Percentiles rank a stretch among this genome's conserved stretches.
Evolutionary conservation across 305 asterid species (phyloP).

Genomic region (Ilex paraguariensis): DNA sequence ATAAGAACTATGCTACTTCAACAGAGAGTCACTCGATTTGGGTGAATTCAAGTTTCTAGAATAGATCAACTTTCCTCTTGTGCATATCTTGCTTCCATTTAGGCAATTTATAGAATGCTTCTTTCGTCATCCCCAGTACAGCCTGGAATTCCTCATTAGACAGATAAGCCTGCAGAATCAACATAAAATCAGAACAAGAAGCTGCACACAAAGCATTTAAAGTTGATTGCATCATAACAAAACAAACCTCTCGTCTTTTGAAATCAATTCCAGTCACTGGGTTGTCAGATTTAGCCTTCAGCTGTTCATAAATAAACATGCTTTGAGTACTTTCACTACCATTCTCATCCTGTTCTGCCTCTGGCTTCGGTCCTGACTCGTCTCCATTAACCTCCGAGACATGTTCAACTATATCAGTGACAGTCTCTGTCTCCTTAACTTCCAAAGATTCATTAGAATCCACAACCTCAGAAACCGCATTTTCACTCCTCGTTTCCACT

Average conservation of each 20-base stretch:
- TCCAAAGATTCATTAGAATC: conserved; percentile 36
- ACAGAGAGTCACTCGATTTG: conserved; percentile 17
- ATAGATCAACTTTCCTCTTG: conserved; percentile 86
- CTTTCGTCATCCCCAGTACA: conserved; percentile 62
- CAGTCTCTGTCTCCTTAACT: conserved; percentile 31
- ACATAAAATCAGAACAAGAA: neutral
- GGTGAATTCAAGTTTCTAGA: conserved; percentile 32
- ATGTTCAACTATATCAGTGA: conserved; percentile 39
- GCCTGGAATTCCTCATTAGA: conserved; percentile 73
- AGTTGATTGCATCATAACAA: too few species aligned
- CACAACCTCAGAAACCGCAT: conserved; percentile 23
- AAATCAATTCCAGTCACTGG: conserved; percentile 93
- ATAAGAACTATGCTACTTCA: conserved; percentile 43
- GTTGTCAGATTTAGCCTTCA: conserved; percentile 83
- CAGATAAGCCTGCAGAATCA: conserved; percentile 75
- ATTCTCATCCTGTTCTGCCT: conserved; percentile 51
- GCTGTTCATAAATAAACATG: conserved; percentile 63
- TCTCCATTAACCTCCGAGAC: conserved; percentile 51
- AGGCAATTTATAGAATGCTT: conserved; percentile 73
- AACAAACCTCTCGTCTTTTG: conserved; percentile 80
- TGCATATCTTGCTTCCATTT: conserved; percentile 94
- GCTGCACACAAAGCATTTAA: neutral
- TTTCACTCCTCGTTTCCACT: conserved; percentile 43
- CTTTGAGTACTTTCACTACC: conserved; percentile 45
- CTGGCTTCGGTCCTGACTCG: conserved; percentile 40